Evolutionary conservation across 2,329 filamentous ascomycete species (phyloP).

Genomic region (Akanthomyces lecanii): DNA sequence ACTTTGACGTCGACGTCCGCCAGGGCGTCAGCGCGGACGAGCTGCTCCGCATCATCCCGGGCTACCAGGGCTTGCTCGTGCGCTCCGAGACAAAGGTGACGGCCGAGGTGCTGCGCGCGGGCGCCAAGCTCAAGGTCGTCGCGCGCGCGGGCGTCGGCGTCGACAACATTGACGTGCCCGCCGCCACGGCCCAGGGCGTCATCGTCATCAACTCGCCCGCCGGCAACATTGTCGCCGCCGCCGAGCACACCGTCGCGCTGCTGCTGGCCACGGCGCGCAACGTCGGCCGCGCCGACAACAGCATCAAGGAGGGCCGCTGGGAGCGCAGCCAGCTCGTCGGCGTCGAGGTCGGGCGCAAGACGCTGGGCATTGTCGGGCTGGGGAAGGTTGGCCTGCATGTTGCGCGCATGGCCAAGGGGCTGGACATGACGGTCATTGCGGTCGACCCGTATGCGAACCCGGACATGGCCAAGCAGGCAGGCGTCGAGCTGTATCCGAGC

Average conservation of each 20-base stretch:
- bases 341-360: conserved; percentile 74
- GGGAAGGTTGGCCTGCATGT: conserved; percentile 83
- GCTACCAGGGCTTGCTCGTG: conserved; percentile 73
- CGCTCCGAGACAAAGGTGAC: conserved; percentile 81
- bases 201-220: conserved; percentile 77
- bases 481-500: conserved; percentile 57
- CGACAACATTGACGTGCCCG: conserved; percentile 74
- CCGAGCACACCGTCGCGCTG: conserved; percentile 72
- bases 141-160: conserved; percentile 78
- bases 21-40: conserved; percentile 59
- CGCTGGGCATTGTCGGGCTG: conserved; percentile 69
- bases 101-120: conserved; percentile 59
- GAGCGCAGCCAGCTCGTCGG: conserved; percentile 71
- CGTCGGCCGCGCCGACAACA: conserved; percentile 64
- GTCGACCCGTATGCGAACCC: conserved; percentile 74
- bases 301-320: conserved; percentile 69
- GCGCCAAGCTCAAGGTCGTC: conserved; percentile 69
- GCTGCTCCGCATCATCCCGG: conserved; percentile 61
- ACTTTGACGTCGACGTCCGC: conserved; percentile 66
- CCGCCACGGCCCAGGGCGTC: conserved; percentile 68
- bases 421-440: conserved; percentile 72
- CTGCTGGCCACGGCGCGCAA: conserved; percentile 72
- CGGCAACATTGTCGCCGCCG: conserved; percentile 76
- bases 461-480: conserved; percentile 64
- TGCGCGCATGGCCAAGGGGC: conserved; percentile 70